phyloP scores from a whole-genome alignment of 305 asterid species.

The Solanum aculeatissimum region DNA sequence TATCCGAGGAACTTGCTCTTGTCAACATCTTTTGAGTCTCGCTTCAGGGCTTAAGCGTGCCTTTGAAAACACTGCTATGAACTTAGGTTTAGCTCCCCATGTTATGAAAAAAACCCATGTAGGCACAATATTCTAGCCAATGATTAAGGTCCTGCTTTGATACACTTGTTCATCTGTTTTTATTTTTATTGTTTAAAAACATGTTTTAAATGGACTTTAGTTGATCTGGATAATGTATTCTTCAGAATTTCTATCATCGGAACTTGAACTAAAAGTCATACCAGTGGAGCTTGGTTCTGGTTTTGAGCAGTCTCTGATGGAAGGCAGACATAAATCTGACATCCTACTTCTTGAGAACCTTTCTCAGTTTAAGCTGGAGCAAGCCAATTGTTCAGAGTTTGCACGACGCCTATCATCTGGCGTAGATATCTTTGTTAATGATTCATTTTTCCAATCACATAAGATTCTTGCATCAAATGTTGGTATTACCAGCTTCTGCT shows the following conservation, averaged over 20 bases:
- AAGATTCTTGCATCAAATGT: slow-evolving; percentile 85
- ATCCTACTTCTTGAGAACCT: slow-evolving; percentile 67
- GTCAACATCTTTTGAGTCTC: not conserved
- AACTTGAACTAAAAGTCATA: slow-evolving; percentile 58
- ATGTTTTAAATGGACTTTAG: not conserved
- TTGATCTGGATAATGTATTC: not conserved
- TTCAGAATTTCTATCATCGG: slow-evolving; percentile 53
- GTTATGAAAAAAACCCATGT: not conserved
- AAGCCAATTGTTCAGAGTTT: slow-evolving; percentile 57
- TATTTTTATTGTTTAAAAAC: not conserved
- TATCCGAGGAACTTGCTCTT: too few species aligned
- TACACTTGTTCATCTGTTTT: not conserved
- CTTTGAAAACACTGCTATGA: not conserved
- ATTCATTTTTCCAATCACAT: slow-evolving; percentile 72
- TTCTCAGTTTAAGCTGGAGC: slow-evolving; percentile 48
- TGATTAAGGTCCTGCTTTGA: not conserved
- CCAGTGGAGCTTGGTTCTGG: slow-evolving; percentile 30
- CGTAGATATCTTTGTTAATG: slow-evolving; percentile 77
- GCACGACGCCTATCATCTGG: slow-evolving; percentile 52
- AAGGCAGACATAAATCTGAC: slow-evolving; percentile 15
- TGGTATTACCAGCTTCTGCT: slow-evolving; percentile 60
- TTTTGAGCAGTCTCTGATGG: slow-evolving; percentile 13
- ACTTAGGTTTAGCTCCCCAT: not conserved
- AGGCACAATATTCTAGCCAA: not conserved
- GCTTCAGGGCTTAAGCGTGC: not conserved